These are phyloP conservation scores for Leucocoprinus leucothites DNA, from an alignment of 768 basidiomycete species.

Conservation along the genomic window DNA sequence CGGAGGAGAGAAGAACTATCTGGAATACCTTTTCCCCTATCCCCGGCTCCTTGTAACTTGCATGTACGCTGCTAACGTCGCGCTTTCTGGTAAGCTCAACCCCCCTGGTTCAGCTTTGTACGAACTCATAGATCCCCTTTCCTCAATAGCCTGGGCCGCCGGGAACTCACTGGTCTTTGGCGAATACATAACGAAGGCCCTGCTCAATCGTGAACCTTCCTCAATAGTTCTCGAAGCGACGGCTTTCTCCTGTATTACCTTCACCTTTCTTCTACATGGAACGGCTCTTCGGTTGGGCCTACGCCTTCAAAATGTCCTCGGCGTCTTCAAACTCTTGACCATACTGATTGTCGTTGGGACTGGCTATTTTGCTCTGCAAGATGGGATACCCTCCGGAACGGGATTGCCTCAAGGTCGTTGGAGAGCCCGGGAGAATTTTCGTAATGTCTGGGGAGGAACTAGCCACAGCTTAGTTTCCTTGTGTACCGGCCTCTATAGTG, in stretches of 20 bases:
- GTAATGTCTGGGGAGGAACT: slow-evolving; percentile 32
- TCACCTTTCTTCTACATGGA: slow-evolving; percentile 34
- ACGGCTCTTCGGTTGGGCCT: slow-evolving; percentile 44
- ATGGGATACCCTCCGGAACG: slow-evolving; percentile 22
- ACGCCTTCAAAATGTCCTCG: slow-evolving; percentile 55
- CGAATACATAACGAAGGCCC: slow-evolving; percentile 37
- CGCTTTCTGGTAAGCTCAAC: slow-evolving; percentile 32
- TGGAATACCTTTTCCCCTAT: slow-evolving; percentile 52
- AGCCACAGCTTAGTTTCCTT: slow-evolving; percentile 41
- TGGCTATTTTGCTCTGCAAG: slow-evolving; percentile 39
- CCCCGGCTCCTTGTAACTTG: slow-evolving; percentile 52
- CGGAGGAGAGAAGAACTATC: slow-evolving; percentile 64
- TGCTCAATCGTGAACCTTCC: slow-evolving; percentile 15
- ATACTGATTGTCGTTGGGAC: slow-evolving; percentile 42
- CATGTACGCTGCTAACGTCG: slow-evolving; percentile 46
- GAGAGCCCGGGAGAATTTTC: slow-evolving; percentile 16
- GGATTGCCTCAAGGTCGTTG: slow-evolving; percentile 27
- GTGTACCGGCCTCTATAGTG: slow-evolving; percentile 47
- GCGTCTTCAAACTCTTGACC: slow-evolving; percentile 49
- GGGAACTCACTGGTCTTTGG: slow-evolving; percentile 52
- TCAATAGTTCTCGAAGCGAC: slow-evolving; percentile 20
- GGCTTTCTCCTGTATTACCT: slow-evolving; percentile 28
- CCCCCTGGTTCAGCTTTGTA: not conserved
- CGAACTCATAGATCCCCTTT: not conserved
- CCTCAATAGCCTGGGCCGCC: slow-evolving; percentile 15